These are phyloP conservation scores for Zygotorulaspora chibaensis DNA, from an alignment of 805 yeast species.

Conservation along the genomic window DNA sequence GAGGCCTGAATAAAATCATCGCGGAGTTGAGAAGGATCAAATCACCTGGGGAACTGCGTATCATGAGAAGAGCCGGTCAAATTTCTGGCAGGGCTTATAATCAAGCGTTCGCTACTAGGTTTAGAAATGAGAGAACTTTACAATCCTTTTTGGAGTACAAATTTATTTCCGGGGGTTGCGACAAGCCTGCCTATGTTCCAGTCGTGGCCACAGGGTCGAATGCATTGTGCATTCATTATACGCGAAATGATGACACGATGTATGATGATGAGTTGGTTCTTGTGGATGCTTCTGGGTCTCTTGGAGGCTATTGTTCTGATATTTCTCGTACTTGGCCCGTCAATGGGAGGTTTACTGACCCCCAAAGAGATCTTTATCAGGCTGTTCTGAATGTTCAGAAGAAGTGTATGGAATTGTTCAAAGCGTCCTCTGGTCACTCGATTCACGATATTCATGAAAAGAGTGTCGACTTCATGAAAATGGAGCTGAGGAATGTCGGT, in stretches of 20 bases:
- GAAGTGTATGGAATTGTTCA: slow-evolving; percentile 68
- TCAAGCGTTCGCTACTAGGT: slow-evolving; percentile 64
- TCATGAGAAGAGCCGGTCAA: slow-evolving; percentile 79
- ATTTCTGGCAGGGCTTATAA: slow-evolving; percentile 83
- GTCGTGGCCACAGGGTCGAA: slow-evolving; percentile 94
- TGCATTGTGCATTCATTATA: slow-evolving; percentile 88
- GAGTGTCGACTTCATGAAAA: slow-evolving; percentile 55
- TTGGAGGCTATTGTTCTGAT: slow-evolving; percentile 94
- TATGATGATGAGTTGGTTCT: slow-evolving; percentile 76
- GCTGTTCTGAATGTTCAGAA: slow-evolving; percentile 83
- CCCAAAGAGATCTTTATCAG: slow-evolving; percentile 83
- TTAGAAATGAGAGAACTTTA: slow-evolving; percentile 70
- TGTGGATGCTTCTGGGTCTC: slow-evolving; percentile 90
- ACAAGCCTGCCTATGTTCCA: slow-evolving; percentile 84
- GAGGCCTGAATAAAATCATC: slow-evolving; percentile 20
- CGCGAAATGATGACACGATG: slow-evolving; percentile 82
- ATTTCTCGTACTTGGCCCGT: slow-evolving; percentile 97
- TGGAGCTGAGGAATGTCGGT: slow-evolving; percentile 71
- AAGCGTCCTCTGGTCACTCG: slow-evolving; percentile 47
- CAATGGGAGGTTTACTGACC: slow-evolving; percentile 61
- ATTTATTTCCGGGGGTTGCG: slow-evolving; percentile 85
- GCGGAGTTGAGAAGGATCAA: slow-evolving; percentile 55
- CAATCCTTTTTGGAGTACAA: slow-evolving; percentile 77
- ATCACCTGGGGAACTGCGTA: slow-evolving; percentile 66
- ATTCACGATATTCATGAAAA: slow-evolving; percentile 71